These are phyloP conservation scores for Aquilaria malaccensis DNA, from an alignment of 345 rosid species.

Conservation along the genomic window DNA sequence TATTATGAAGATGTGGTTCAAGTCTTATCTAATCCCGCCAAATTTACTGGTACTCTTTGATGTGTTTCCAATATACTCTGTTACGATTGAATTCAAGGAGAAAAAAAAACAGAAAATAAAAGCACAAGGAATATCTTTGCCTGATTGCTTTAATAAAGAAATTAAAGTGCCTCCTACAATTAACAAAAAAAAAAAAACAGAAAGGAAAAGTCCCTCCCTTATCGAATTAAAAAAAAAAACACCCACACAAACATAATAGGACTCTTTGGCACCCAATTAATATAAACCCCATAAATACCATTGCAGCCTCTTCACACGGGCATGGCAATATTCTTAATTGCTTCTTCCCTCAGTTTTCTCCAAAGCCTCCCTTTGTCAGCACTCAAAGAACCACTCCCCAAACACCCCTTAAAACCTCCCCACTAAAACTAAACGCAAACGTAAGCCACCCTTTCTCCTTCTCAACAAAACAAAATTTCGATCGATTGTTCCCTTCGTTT, in stretches of 20 bases:
- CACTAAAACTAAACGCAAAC: neutral
- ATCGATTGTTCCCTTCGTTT: neutral
- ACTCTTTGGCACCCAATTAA: neutral
- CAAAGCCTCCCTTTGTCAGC: conserved; percentile 26
- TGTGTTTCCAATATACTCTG: too few species aligned
- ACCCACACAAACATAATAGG: too few species aligned
- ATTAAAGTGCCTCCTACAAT: too few species aligned
- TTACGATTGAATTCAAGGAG: too few species aligned
- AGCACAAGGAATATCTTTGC: too few species aligned
- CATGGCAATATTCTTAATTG: conserved; percentile 18
- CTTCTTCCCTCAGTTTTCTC: conserved; percentile 26
- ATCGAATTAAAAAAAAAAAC: conserved; percentile 11
- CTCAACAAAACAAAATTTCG: neutral
- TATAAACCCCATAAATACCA: neutral
- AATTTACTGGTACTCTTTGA: too few species aligned
- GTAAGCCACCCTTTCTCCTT: neutral
- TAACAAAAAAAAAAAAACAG: too few species aligned
- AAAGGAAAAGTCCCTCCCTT: conserved; percentile 11
- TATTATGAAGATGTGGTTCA: too few species aligned
- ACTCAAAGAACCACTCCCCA: conserved; percentile 37
- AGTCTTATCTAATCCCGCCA: too few species aligned
- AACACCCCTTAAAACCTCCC: conserved; percentile 8
- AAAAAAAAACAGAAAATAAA: too few species aligned
- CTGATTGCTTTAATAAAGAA: too few species aligned
- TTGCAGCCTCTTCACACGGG: conserved; percentile 17